Percentiles rank a stretch among this genome's conserved stretches.
Evolutionary conservation across 1,139 yeast species (phyloP).

Genomic region (Yamadazyma pseudoaaseri): DNA sequence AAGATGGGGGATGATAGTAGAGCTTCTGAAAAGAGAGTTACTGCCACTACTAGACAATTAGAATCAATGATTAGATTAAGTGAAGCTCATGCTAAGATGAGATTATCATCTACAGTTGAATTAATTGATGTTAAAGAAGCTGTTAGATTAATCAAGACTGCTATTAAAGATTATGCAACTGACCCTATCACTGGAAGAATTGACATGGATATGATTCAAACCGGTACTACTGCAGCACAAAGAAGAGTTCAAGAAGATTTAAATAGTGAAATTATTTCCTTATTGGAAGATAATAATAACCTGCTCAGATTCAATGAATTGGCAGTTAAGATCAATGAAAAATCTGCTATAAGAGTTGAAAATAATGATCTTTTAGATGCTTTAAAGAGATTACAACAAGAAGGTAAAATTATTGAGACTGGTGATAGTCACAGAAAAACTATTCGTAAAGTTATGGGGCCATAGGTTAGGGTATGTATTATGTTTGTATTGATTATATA

Average conservation of each 20-base stretch:
- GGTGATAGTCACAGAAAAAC: conserved; percentile 77
- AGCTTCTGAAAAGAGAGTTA: conserved; percentile 83
- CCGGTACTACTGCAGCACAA: conserved; percentile 91
- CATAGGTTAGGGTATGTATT: conserved; percentile 8
- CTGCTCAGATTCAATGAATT: conserved; percentile 62
- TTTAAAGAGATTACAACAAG: conserved; percentile 68
- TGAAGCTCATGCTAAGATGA: conserved; percentile 98
- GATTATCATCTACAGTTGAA: conserved; percentile 69
- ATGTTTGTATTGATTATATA: conserved; percentile 14
- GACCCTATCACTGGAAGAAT: conserved; percentile 96
- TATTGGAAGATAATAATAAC: conserved; percentile 42
- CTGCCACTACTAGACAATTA: conserved; percentile 96
- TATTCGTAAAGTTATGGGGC: conserved; percentile 48
- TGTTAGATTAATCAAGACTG: conserved; percentile 85
- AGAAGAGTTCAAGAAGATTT: conserved; percentile 76
- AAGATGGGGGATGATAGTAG: conserved; percentile 90
- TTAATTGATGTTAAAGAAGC: conserved; percentile 90
- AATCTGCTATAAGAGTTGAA: conserved; percentile 67
- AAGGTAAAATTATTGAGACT: conserved; percentile 66
- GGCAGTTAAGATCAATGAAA: conserved; percentile 63
- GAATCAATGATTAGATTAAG: conserved; percentile 93
- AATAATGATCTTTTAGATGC: conserved; percentile 68
- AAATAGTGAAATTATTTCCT: conserved; percentile 54
- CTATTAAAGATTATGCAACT: conserved; percentile 96
- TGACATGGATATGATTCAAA: conserved; percentile 95